Percentiles rank a stretch among this genome's conserved stretches.
These are phyloP conservation scores for Amaranthus cruentus DNA, from an alignment of 148 eudicot genomes.

Conservation along the genomic window DNA sequence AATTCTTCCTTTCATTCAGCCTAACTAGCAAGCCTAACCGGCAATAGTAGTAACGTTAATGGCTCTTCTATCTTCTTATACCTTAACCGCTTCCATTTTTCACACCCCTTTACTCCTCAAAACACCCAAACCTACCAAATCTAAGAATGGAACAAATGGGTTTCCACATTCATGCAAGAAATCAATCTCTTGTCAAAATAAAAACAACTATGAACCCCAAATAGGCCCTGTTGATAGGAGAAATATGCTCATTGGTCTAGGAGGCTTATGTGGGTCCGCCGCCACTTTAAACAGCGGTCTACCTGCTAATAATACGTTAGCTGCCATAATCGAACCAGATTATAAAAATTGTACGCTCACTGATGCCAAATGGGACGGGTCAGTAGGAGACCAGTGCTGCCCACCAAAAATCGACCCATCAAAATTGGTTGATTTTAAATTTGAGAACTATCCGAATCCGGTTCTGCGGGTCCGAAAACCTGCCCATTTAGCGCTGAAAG, in stretches of 20 bases:
- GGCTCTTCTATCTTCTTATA: background rate
- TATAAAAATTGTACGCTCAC: background rate
- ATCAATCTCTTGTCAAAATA: background rate
- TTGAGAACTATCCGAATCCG: conserved; percentile 4
- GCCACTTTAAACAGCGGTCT: background rate
- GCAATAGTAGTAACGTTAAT: background rate
- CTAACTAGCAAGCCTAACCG: background rate
- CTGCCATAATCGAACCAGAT: conserved; percentile 3
- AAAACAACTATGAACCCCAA: background rate
- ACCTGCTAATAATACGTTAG: background rate
- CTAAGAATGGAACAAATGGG: background rate
- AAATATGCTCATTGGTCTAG: conserved; percentile 16
- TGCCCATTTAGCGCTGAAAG: conserved; percentile 7
- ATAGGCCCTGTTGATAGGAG: background rate
- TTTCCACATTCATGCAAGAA: background rate
- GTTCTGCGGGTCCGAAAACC: background rate
- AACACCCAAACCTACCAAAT: background rate
- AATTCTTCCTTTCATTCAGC: background rate
- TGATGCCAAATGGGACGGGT: background rate
- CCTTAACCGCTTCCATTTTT: background rate
- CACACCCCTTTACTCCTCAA: background rate
- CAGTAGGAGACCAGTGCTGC: background rate
- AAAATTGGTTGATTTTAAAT: background rate
- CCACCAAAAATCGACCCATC: background rate
- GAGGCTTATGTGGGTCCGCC: conserved; percentile 13